These are phyloP conservation scores for Xylariaceae sp. DNA, from an alignment of 2,329 filamentous ascomycete genomes.

Conservation along the genomic window DNA sequence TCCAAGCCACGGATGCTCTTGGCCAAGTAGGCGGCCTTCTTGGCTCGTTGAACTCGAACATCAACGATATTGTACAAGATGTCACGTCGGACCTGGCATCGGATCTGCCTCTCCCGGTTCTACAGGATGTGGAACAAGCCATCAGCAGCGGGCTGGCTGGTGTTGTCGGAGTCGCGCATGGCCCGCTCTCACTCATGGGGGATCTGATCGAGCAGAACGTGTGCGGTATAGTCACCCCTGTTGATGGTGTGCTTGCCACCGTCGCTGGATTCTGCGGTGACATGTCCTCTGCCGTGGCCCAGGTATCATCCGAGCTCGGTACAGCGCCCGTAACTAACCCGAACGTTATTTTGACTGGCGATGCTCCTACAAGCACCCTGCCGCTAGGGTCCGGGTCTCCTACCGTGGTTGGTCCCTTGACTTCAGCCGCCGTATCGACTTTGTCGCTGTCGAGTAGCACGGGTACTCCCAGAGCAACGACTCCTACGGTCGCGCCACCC, in stretches of 20 bases:
- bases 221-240: slow-evolving; percentile 19
- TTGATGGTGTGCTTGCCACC: slow-evolving; percentile 23
- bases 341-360: slow-evolving; percentile 11
- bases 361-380: slow-evolving; percentile 3
- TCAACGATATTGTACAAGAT: slow-evolving; percentile 17
- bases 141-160: slow-evolving; percentile 19
- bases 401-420: background rate
- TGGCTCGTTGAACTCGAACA: slow-evolving; percentile 17
- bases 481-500: background rate
- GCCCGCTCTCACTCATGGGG: slow-evolving; percentile 19
- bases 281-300: slow-evolving; percentile 17
- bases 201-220: slow-evolving; percentile 21
- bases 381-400: background rate
- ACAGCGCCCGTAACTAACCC: slow-evolving; percentile 6
- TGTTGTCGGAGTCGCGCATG: slow-evolving; percentile 17
- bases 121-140: slow-evolving; percentile 14
- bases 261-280: slow-evolving; percentile 23
- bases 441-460: background rate
- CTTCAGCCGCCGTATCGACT: background rate
- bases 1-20: slow-evolving; percentile 19
- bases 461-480: background rate
- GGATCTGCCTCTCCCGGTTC: slow-evolving; percentile 12
- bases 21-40: slow-evolving; percentile 17
- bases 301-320: slow-evolving; percentile 12
- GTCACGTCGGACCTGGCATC: slow-evolving; percentile 14